A percentile compares a stretch with the other conserved stretches of the same genome.
phyloP scores from a whole-genome alignment of 345 rosid species.

The Microcos paniculata region DNA sequence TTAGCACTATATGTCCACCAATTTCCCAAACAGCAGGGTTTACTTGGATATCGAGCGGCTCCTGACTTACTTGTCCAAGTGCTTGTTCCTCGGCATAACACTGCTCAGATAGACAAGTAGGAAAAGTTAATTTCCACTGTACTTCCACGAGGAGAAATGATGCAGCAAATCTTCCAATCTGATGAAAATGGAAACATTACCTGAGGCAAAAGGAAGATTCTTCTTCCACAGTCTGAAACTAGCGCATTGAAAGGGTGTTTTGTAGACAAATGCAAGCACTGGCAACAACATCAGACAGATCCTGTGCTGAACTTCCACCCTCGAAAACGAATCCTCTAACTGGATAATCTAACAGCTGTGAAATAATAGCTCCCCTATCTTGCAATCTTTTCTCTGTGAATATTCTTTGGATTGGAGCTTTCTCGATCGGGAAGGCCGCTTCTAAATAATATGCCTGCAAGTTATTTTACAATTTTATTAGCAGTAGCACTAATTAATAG shows the following conservation, averaged over 20 bases:
- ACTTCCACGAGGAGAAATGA: no score
- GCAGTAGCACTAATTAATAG: constrained; percentile 4
- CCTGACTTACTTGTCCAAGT: constrained; percentile 72
- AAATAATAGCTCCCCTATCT: constrained; percentile 46
- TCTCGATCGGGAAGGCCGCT: constrained; percentile 74
- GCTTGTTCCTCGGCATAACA: constrained; percentile 96
- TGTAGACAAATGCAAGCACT: constrained; percentile 77
- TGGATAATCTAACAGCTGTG: constrained; percentile 61
- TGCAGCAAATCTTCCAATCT: neutral
- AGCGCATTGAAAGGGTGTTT: constrained; percentile 81
- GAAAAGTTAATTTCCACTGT: no score
- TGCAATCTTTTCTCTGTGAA: constrained; percentile 25
- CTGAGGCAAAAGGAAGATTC: constrained; percentile 78
- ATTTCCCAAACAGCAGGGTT: constrained; percentile 98
- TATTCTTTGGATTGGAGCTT: constrained; percentile 54
- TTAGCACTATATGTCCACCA: constrained; percentile 88
- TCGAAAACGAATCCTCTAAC: constrained; percentile 81
- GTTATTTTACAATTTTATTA: neutral
- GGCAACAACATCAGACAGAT: constrained; percentile 56
- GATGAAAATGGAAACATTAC: constrained; percentile 31
- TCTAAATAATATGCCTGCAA: constrained; percentile 79
- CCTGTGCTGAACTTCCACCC: constrained; percentile 58
- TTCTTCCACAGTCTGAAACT: constrained; percentile 76
- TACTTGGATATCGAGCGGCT: constrained; percentile 83
- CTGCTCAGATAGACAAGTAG: constrained; percentile 32